These are phyloP conservation scores for Eucalyptus cladocalyx DNA, from an alignment of 345 rosid species.

Conservation along the genomic window DNA sequence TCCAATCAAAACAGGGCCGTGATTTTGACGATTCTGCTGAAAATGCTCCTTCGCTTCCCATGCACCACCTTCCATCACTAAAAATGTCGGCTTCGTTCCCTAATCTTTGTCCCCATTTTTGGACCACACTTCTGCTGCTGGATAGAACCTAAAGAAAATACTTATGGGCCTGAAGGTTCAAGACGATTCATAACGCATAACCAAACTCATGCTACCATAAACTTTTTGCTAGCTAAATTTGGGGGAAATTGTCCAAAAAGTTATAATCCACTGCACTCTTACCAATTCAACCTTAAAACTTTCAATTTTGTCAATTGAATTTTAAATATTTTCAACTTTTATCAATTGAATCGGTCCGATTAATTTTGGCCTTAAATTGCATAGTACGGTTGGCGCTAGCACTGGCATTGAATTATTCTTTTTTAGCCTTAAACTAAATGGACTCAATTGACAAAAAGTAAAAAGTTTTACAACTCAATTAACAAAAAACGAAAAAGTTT, in stretches of 20 bases:
- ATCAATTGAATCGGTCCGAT: rapidly evolving
- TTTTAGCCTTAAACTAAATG: no score
- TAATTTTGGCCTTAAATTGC: background rate
- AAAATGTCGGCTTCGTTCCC: background rate
- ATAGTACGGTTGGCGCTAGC: rapidly evolving
- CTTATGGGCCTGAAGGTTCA: background rate
- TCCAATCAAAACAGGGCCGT: background rate
- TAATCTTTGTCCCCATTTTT: background rate
- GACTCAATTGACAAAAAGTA: no score
- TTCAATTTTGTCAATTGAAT: no score
- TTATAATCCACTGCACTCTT: no score
- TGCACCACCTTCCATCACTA: background rate
- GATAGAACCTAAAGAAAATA: background rate
- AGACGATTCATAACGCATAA: background rate
- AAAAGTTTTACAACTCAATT: no score
- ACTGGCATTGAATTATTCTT: no score
- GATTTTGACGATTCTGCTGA: background rate
- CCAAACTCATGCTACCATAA: background rate
- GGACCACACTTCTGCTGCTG: background rate
- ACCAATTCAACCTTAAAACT: no score
- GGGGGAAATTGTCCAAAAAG: no score
- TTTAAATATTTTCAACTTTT: no score
- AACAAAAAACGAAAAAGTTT: no score
- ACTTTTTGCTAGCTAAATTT: background rate
- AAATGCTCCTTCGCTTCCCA: background rate